A percentile compares a stretch with the other conserved stretches of the same genome.
Evolutionary conservation across 306 rosid species (phyloP).

Genomic region (Fagus crenata): DNA sequence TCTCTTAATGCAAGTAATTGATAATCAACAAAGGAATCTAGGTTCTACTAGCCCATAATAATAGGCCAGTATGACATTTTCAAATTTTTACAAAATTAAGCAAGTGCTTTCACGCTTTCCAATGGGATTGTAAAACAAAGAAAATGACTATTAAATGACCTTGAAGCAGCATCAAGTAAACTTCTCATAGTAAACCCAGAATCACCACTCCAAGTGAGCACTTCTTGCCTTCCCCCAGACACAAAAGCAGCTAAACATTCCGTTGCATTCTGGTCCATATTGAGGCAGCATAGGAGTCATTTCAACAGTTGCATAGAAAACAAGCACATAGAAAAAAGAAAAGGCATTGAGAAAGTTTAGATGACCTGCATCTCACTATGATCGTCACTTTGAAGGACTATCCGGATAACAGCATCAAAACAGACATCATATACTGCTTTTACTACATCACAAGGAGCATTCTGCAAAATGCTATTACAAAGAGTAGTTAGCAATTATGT

Average conservation of each 20-base stretch:
- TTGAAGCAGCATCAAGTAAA: constrained; percentile 82
- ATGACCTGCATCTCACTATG: constrained; percentile 93
- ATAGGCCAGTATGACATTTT: neutral
- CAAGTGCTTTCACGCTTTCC: neutral
- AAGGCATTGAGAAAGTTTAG: neutral
- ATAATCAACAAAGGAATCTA: neutral
- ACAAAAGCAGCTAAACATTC: constrained; percentile 87
- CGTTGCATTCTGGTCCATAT: constrained; percentile 76
- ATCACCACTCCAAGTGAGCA: constrained; percentile 79
- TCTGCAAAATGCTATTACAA: constrained; percentile 62
- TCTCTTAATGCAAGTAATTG: neutral
- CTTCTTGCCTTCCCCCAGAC: constrained; percentile 68
- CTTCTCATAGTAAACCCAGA: constrained; percentile 72
- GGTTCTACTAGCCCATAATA: neutral
- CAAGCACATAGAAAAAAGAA: neutral
- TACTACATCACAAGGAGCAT: constrained; percentile 72
- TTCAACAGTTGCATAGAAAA: neutral
- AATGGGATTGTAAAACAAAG: neutral
- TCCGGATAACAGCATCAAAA: constrained; percentile 58
- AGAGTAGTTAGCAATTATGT: constrained; percentile 35
- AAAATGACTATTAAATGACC: constrained; percentile 44
- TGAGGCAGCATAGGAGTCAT: constrained; percentile 31
- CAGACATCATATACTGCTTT: constrained; percentile 76
- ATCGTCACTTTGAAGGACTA: constrained; percentile 80
- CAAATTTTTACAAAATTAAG: neutral